These are phyloP conservation scores for Fusarium mangiferae DNA, from an alignment of 2,329 filamentous ascomycete species.

Conservation along the genomic window DNA sequence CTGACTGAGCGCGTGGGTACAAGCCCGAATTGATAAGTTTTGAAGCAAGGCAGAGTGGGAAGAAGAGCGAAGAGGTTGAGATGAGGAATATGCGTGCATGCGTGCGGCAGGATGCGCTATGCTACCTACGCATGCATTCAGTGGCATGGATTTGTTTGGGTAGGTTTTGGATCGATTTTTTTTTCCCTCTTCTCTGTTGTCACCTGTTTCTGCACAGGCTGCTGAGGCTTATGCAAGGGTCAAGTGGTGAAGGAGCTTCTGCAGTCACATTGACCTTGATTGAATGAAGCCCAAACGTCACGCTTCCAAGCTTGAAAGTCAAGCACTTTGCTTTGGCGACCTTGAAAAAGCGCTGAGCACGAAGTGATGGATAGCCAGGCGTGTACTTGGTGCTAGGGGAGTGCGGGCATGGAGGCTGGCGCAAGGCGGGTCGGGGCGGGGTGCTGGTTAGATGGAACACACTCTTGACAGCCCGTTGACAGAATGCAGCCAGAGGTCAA, in stretches of 20 bases:
- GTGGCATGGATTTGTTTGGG: constrained; percentile 42
- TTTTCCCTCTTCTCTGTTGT: constrained; percentile 1
- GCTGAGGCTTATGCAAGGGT: constrained; percentile 42
- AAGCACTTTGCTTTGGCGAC: constrained; percentile 13
- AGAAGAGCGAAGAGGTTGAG: constrained; percentile 11
- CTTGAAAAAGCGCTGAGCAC: constrained; percentile 27
- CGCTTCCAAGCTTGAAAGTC: constrained; percentile 24
- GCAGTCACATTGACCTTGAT: constrained; percentile 8
- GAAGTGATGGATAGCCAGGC: constrained; percentile 28
- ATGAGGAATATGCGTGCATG: constrained; percentile 18
- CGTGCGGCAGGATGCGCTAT: constrained; percentile 40
- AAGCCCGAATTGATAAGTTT: not conserved
- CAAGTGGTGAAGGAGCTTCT: constrained; percentile 32
- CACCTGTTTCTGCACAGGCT: constrained; percentile 30
- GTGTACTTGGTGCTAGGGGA: constrained; percentile 40
- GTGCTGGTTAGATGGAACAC: constrained; percentile 47
- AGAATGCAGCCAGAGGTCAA: constrained; percentile 32
- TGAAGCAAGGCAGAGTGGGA: constrained; percentile 16
- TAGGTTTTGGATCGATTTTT: constrained; percentile 7
- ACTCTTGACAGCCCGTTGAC: constrained; percentile 47
- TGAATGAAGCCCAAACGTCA: constrained; percentile 30
- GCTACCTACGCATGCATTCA: constrained; percentile 43
- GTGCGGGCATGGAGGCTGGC: constrained; percentile 44
- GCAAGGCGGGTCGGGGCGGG: constrained; percentile 47
- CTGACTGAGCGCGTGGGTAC: constrained; percentile 32